Evolutionary conservation across 2,329 filamentous ascomycete species (phyloP).

Genomic region (Coleophoma crateriformis): DNA sequence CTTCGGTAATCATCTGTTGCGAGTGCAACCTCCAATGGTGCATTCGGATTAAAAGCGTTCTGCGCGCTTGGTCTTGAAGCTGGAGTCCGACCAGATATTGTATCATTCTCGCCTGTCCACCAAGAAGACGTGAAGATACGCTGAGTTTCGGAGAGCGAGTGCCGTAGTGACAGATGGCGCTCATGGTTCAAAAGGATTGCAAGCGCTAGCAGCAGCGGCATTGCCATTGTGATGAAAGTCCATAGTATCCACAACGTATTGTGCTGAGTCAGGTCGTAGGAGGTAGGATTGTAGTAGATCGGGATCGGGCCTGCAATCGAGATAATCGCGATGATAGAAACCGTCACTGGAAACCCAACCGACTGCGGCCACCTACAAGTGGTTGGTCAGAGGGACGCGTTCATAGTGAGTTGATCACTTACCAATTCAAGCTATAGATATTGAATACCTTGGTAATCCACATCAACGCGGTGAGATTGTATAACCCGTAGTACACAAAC

Average conservation of each 20-base stretch:
- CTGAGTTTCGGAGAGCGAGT: constrained; percentile 60
- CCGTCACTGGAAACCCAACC: constrained; percentile 59
- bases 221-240: constrained; percentile 65
- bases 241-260: constrained; percentile 66
- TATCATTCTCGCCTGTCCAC: constrained; percentile 54
- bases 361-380: constrained; percentile 51
- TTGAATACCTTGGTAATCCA: constrained; percentile 72
- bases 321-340: constrained; percentile 54
- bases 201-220: constrained; percentile 62
- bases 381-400: not conserved
- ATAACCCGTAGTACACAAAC: constrained; percentile 64
- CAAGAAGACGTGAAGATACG: constrained; percentile 61
- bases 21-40: constrained; percentile 23
- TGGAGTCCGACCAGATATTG: constrained; percentile 34
- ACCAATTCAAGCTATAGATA: constrained; percentile 65
- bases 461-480: constrained; percentile 60
- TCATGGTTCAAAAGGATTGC: constrained; percentile 58
- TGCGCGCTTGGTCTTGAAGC: constrained; percentile 30
- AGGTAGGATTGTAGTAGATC: constrained; percentile 48
- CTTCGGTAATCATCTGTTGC: constrained; percentile 14
- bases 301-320: constrained; percentile 55
- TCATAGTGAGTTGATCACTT: not conserved
- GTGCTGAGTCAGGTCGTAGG: constrained; percentile 49
- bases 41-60: constrained; percentile 21
- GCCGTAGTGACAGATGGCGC: constrained; percentile 54